Base-by-base conservation (phyloP, 306 rosid species). In the Citrullus mucosospermus region DNA sequence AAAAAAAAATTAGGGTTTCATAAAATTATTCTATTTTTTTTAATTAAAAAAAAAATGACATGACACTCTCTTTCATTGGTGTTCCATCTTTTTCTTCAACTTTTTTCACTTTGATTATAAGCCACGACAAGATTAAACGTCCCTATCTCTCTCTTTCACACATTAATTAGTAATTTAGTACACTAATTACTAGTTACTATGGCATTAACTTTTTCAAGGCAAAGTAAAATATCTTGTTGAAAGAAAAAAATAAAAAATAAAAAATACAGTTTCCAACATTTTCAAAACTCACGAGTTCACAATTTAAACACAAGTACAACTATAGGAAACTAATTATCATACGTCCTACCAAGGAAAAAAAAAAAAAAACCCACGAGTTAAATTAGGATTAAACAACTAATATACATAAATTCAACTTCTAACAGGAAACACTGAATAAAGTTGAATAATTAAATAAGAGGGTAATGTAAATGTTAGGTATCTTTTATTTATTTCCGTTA, bases 401-500 rank as follows among this genome's bases (percentile, higher is more conserved):
- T 43, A 43, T 43, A 43, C 55, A 14, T 18, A 6, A 55, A 59
- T 59, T 59, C 38, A 25, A 59, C 44, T 17, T 36, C 1, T 5
- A 61, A 61, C 30, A 30, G 18, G 12, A 36, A 43, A 5, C 20
- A 55, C 14, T 56, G 2, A 9, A 22, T 14, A 67, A 32, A 32
- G 36, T 1, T 16, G 20, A 39, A 13, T 30, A 20, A 62, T 32
- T 38, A 71, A 62, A 43, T 34, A 57, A 38, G 71, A 61, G 20
- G 58, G 75, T 51, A 51, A 72, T 16, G 15, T 55, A 48, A 30
- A 55, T 58, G 75, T 16, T 56, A 34, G 28, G 36, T 77, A 51
- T 77, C 73, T 34, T 68, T 34, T 57, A 28, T 69, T 79, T 70
- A n/a, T 75, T 78, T 78, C 91, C n/a, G 93, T 91, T 91, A 88